A percentile compares a stretch with the other conserved stretches of the same genome.
phyloP scores from a whole-genome alignment of 2,329 filamentous ascomycete genomes.

The Plectosphaerella cucumerina region DNA sequence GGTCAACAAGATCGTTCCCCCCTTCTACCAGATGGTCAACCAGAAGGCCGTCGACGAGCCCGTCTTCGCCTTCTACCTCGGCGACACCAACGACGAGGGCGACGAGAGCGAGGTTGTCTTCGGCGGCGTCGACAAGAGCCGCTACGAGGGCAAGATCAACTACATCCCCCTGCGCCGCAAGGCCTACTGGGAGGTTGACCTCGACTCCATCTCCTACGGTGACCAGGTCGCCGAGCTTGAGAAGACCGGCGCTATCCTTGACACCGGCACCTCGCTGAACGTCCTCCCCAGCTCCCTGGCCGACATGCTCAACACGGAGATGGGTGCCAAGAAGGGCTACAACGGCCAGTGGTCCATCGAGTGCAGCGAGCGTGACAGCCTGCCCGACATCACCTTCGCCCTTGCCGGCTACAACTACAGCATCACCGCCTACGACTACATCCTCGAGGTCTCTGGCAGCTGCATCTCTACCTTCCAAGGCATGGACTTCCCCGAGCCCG shows the following conservation, averaged over 20 bases:
- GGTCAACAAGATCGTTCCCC: constrained; percentile 92
- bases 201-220: constrained; percentile 87
- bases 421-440: constrained; percentile 86
- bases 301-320: constrained; percentile 95
- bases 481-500: constrained; percentile 85
- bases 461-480: constrained; percentile 98
- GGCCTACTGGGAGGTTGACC: constrained; percentile 99
- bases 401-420: constrained; percentile 90
- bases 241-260: constrained; percentile 91
- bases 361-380: constrained; percentile 73
- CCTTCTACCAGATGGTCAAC: constrained; percentile 94
- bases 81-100: constrained; percentile 62
- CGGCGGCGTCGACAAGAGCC: constrained; percentile 78
- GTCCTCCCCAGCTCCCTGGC: constrained; percentile 87
- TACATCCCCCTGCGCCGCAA: constrained; percentile 95
- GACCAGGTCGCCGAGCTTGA: constrained; percentile 84
- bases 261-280: constrained; percentile 97
- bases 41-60: constrained; percentile 87
- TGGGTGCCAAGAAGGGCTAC: constrained; percentile 96
- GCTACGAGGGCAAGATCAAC: constrained; percentile 80
- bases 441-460: constrained; percentile 88
- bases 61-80: constrained; percentile 95
- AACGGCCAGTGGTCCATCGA: constrained; percentile 96
- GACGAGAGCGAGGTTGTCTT: constrained; percentile 84
- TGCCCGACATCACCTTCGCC: constrained; percentile 90